Base-by-base conservation (phyloP, 2,329 filamentous ascomycete genomes). In the Colletotrichum camelliae region DNA sequence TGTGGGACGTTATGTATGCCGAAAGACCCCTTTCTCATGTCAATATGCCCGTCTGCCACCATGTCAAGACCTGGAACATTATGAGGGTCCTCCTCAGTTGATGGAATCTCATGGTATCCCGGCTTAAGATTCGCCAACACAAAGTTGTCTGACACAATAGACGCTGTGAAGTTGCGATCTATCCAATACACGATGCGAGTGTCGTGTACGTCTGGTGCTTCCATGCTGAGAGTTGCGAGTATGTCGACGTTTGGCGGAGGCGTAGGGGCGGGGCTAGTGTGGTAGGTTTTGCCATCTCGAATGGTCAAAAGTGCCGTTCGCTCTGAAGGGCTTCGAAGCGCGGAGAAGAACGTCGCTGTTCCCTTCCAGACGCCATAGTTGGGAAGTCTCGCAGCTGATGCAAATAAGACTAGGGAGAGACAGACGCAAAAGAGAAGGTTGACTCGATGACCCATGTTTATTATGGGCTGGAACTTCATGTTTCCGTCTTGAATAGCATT, bases 1-100 rank as follows among this genome's bases (percentile, higher is more conserved):
- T 5, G 13, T 3, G 24, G 55, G 15, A 3, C 21, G 13, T 58
- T 18, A 24, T 27, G 27, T 5, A 0, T 18, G 0, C 21, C 0
- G 13, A 29, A 58, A 10, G 0, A 0, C 1, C 55, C 55, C 55
- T 29, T n/a, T 27, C 12, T 58, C 24, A 58, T 58, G 13, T 24
- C 6, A 29, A 58, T 5, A 29, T 9, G 9, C 0, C 13, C 55
- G 0, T 10, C 7, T 29, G 7, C 7, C 13, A 58, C 16, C 55
- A 58, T 58, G 24, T 58, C 55, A 18, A 58, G 55, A 1, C 21
- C 55, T 58, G 55, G 55, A 1, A 29, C 7, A 0, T 2, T 15
- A 16, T 58, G 55, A 29, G 24, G 55, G 1, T 18, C 27, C 1
- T 1, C 1, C 27, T 27, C 12, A 2, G 24, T 2, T 29, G 55